A percentile compares a stretch with the other conserved stretches of the same genome.
Conservation (phyloP, 192 early-diverging fungal genomes). For the Phycomyces blakesleeanus region DNA sequence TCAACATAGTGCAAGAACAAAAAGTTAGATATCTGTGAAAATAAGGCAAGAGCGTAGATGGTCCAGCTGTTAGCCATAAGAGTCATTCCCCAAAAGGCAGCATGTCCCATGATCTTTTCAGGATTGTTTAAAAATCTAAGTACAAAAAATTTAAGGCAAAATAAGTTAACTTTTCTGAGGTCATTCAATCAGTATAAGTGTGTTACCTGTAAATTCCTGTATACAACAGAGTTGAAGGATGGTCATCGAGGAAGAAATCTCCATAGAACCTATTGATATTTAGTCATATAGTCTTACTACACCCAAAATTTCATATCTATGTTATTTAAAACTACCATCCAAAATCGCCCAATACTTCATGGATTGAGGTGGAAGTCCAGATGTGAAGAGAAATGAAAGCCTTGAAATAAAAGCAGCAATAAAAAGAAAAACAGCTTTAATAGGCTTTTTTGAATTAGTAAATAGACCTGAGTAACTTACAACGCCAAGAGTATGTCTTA, state of each 20-base stretch:
- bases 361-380: constrained; percentile 89
- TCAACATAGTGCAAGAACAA: constrained; percentile 87
- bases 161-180: neutral
- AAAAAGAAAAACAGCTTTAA: neutral
- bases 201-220: constrained; percentile 82
- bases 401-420: constrained; percentile 24
- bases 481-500: constrained; percentile 80
- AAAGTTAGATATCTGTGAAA: constrained; percentile 80
- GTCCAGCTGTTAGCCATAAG: constrained; percentile 78
- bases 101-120: constrained; percentile 88
- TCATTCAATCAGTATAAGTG: neutral
- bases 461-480: constrained; percentile 26
- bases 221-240: constrained; percentile 70
- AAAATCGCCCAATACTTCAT: constrained; percentile 90
- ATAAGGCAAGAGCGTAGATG: constrained; percentile 80
- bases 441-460: too few relatives aligned
- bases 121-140: constrained; percentile 86
- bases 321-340: constrained; percentile 73
- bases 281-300: constrained; percentile 14
- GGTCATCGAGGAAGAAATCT: constrained; percentile 90
- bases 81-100: constrained; percentile 91
- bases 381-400: constrained; percentile 82
- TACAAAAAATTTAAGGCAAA: neutral
- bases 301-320: constrained; percentile 9
- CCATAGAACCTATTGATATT: constrained; percentile 73